Percentiles rank a stretch among this genome's conserved stretches.
These are phyloP conservation scores for Phytophthora macrochlamydospora DNA, from an alignment of 352 stramenopile genomes.

Conservation along the genomic window DNA sequence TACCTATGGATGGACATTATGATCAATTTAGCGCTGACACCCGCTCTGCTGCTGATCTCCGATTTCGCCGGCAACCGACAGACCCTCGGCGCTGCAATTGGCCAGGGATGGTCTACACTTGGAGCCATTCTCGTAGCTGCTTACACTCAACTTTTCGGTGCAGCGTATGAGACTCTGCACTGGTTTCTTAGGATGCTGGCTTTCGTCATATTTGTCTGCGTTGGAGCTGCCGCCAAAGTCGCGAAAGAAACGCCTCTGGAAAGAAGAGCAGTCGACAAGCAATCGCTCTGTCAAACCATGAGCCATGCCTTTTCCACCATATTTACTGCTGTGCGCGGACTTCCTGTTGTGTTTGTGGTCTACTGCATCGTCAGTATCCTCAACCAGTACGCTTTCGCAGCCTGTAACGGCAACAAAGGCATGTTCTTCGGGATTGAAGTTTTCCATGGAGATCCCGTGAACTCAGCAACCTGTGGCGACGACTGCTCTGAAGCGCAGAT, in stretches of 20 bases:
- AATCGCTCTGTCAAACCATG: slow-evolving; percentile 17
- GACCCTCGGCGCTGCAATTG: slow-evolving; percentile 48
- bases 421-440: slow-evolving; percentile 70
- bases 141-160: slow-evolving; percentile 57
- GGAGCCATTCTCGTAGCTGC: slow-evolving; percentile 50
- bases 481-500: slow-evolving; percentile 45
- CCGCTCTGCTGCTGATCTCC: slow-evolving; percentile 53
- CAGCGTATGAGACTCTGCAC: slow-evolving; percentile 51
- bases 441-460: slow-evolving; percentile 37
- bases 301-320: slow-evolving; percentile 36
- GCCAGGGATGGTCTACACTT: slow-evolving; percentile 51
- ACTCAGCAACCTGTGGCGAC: slow-evolving; percentile 32
- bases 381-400: slow-evolving; percentile 54
- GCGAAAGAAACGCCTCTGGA: slow-evolving; percentile 39
- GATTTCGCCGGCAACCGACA: slow-evolving; percentile 64
- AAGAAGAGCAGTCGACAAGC: slow-evolving; percentile 13
- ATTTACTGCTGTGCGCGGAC: slow-evolving; percentile 25
- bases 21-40: slow-evolving; percentile 55
- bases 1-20: slow-evolving; percentile 73
- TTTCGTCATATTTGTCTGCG: slow-evolving; percentile 36
- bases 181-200: slow-evolving; percentile 63
- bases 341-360: slow-evolving; percentile 29
- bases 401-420: slow-evolving; percentile 67
- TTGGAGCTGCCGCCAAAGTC: slow-evolving; percentile 33
- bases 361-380: slow-evolving; percentile 49